phyloP scores from a whole-genome alignment of 192 early-diverging fungal genomes.

The Thoreauomyces humboldtii region DNA sequence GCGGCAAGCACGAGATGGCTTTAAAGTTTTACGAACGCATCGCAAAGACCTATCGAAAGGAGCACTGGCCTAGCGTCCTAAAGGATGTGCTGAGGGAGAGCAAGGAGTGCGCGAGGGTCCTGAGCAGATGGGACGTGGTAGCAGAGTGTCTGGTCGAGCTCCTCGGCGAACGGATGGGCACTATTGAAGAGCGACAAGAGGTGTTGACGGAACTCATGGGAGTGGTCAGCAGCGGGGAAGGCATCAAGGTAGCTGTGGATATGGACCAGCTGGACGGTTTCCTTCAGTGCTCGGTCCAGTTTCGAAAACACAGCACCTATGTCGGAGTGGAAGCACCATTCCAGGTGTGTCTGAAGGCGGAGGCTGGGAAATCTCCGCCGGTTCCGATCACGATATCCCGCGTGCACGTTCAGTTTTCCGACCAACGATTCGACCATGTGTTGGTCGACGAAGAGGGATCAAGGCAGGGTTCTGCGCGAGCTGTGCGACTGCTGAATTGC shows the following conservation, averaged over 20 bases:
- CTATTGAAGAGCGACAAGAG: conserved; percentile 2
- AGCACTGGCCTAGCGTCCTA: conserved; percentile 72
- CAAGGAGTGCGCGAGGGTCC: conserved; percentile 66
- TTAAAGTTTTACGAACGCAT: conserved; percentile 88
- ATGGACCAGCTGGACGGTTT: conserved; percentile 72
- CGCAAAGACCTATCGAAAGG: conserved; percentile 84
- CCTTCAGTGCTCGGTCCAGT: conserved; percentile 36
- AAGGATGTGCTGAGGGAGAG: conserved; percentile 65
- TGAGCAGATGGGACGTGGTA: conserved; percentile 57
- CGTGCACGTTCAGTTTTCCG: conserved; percentile 59
- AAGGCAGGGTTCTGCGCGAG: not conserved
- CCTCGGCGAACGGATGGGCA: conserved; percentile 42
- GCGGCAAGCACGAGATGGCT: conserved; percentile 82
- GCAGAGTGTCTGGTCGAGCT: conserved; percentile 74
- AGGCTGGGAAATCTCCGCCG: conserved; percentile 42
- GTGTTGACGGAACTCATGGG: conserved; percentile 28
- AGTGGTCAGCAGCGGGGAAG: conserved; percentile 29
- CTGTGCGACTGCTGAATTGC: not conserved
- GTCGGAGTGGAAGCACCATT: conserved; percentile 55
- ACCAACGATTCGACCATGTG: conserved; percentile 57
- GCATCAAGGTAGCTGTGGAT: conserved; percentile 28
- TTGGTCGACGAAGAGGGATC: conserved; percentile 38
- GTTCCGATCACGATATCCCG: conserved; percentile 42
- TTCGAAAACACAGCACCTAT: conserved; percentile 45
- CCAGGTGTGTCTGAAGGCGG: conserved; percentile 55